Base-by-base conservation (phyloP, 225 moss, liverwort and hornwort genomes). In the Pseudisothecium myosuroides region DNA sequence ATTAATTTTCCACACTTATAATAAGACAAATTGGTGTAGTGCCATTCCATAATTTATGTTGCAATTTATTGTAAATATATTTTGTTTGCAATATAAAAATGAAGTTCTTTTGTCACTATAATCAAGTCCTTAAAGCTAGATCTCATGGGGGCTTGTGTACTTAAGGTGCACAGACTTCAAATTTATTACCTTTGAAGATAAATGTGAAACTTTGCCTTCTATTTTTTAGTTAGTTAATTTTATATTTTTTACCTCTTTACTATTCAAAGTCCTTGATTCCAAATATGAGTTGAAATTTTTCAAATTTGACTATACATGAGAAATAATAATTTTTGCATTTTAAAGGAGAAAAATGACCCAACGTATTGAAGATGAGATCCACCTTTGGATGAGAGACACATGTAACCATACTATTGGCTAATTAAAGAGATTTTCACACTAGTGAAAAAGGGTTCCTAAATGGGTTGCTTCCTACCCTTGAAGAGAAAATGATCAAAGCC, bases 341-440 rank as follows among this genome's bases (percentile, higher is more conserved):
- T 50, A 34, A 50, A 34, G 0, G 11, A 34, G 22, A 76, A 22
- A 76, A 52, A 22, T 76, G 34, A 2, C 12, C 50, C 5, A 50
- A 7, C 1, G 4, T 21, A 1, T 4, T 50, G 5, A 32, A 49
- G 20, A 31, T 76, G 43, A 76, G 50, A 76, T 52, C 22, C 5
- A 34, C 1, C 0, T 52, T 34, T 52, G 8, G 3, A 0, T 52
- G 1, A 52, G 13, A 21, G 22, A 50, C 8, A 12, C 7, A 13
- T 76, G 1, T 50, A 50, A 20, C 8, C 1, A n/a, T 0, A 72
- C 1, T 27, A 10, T 43, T 72, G 9, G 28, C 16, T 72, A 27
- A 43, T 27, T 10, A 72, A 43, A 10, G 28, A 17, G 3, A 43
- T 72, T 43, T 3, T 72, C 3, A 9, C 5, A 16, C 16, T 0